Evolutionary conservation across 83 land plant genomes (phyloP).

Genomic region (Picea mariana): DNA sequence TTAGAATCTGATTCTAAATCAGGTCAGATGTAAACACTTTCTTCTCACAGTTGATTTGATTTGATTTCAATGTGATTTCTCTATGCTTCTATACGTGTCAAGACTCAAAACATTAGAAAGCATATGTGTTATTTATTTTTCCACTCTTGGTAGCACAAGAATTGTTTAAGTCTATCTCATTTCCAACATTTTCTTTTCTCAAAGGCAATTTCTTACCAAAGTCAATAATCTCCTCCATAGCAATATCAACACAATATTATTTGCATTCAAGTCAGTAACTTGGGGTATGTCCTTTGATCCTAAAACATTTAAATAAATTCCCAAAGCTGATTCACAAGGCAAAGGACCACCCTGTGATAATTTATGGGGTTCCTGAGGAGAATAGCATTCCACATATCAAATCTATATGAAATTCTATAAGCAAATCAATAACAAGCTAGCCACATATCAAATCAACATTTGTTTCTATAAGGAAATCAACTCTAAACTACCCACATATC

Average conservation of each 20-base stretch:
- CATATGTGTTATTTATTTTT: neutral
- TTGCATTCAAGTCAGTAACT: neutral
- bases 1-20: neutral
- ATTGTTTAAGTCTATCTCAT: constrained; percentile 3
- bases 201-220: neutral
- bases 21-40: neutral
- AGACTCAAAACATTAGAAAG: neutral
- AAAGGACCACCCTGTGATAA: neutral
- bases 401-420: no score
- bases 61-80: neutral
- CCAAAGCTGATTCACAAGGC: neutral
- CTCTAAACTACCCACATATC: no score
- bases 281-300: neutral
- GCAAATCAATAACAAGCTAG: no score
- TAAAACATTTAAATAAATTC: neutral
- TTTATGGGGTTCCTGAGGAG: neutral
- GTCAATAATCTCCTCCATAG: neutral
- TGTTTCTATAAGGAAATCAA: no score
- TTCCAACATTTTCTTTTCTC: neutral
- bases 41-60: neutral
- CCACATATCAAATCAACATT: no score
- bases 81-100: neutral
- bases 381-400: neutral
- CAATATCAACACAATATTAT: neutral
- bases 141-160: neutral